Conservation (phyloP, 2,329 filamentous ascomycete species). For the Dactylellina leptospora region DNA sequence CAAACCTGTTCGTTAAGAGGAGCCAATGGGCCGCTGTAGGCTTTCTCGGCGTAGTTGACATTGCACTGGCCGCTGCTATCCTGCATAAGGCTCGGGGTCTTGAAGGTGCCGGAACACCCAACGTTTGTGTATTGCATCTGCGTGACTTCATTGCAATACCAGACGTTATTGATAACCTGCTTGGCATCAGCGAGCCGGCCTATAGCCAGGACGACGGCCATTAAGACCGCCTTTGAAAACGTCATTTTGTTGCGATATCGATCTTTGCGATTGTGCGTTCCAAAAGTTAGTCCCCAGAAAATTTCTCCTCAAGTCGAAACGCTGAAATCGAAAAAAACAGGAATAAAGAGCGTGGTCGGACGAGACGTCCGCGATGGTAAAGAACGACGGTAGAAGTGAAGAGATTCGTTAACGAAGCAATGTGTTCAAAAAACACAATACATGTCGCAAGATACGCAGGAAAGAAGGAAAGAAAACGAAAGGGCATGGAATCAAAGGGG, state of each 20-base stretch:
- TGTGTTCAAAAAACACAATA: constrained; percentile 45
- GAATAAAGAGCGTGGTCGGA: constrained; percentile 49
- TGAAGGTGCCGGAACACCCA: constrained; percentile 40
- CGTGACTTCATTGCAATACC: constrained; percentile 41
- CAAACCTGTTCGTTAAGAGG: constrained; percentile 46
- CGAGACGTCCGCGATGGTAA: constrained; percentile 38
- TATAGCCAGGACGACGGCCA: constrained; percentile 46
- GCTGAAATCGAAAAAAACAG: constrained; percentile 32
- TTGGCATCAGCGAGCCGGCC: constrained; percentile 32
- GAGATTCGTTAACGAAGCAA: constrained; percentile 47
- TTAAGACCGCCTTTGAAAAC: constrained; percentile 36
- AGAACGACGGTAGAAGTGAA: constrained; percentile 47
- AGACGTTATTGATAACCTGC: constrained; percentile 41
- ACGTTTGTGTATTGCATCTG: constrained; percentile 48
- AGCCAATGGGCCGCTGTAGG: constrained; percentile 44
- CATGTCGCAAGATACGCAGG: constrained; percentile 45
- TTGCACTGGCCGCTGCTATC: constrained; percentile 26
- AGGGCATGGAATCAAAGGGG: constrained; percentile 32
- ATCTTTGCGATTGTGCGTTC: constrained; percentile 1
- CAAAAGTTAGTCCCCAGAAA: constrained; percentile 32
- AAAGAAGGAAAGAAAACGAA: constrained; percentile 21
- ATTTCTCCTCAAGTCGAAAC: constrained; percentile 14
- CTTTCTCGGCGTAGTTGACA: constrained; percentile 8
- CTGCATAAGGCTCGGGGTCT: constrained; percentile 29
- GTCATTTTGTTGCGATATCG: constrained; percentile 25